phyloP scores from a whole-genome alignment of 352 stramenopile species.

The Pythium monospermum region DNA sequence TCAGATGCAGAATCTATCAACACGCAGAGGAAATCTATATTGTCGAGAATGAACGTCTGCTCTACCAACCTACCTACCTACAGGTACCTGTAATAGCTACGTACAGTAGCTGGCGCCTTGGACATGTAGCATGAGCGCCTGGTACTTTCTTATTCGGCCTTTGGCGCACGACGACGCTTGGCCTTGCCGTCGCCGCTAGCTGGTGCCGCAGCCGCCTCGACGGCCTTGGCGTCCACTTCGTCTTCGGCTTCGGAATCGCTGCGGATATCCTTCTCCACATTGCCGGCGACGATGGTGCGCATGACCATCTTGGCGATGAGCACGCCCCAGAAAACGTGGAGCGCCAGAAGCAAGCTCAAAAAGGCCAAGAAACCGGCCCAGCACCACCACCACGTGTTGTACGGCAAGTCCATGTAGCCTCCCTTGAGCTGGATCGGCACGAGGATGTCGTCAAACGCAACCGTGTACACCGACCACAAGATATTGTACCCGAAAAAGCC shows the following conservation, averaged over 20 bases:
- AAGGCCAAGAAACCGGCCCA: conserved; percentile 54
- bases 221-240: conserved; percentile 24
- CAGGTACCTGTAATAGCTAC: too few species aligned
- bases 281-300: conserved; percentile 53
- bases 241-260: conserved; percentile 71
- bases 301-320: conserved; percentile 75
- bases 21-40: too few species aligned
- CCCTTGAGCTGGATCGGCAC: conserved; percentile 39
- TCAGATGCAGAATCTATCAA: too few species aligned
- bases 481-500: conserved; percentile 75
- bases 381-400: conserved; percentile 48
- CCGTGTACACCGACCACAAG: conserved; percentile 47
- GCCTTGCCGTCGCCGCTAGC: conserved; percentile 13
- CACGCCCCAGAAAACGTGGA: conserved; percentile 75
- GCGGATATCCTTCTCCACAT: conserved; percentile 79
- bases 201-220: conserved; percentile 17
- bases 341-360: conserved; percentile 49
- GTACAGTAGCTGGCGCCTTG: not conserved
- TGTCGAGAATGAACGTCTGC: too few species aligned
- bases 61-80: too few species aligned
- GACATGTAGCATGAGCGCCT: not conserved
- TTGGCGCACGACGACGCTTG: conserved; percentile 58
- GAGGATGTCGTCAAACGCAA: conserved; percentile 48
- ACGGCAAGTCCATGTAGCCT: conserved; percentile 29
- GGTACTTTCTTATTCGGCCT: conserved; percentile 41